Base-by-base conservation (phyloP, 345 rosid species). In the Gossypium arboreum region DNA sequence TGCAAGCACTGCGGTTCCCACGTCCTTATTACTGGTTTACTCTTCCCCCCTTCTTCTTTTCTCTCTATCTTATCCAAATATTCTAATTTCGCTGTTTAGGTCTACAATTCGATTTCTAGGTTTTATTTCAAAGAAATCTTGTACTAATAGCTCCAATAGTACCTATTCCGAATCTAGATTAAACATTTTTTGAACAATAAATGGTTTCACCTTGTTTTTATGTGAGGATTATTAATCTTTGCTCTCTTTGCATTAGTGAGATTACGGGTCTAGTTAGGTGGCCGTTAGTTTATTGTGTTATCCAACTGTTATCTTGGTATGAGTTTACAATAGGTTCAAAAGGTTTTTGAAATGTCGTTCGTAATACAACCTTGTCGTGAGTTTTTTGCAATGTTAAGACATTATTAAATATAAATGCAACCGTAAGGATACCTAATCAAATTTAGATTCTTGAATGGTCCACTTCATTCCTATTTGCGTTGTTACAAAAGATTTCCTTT, bases 21-120 rank as follows among this genome's bases (percentile, higher is more conserved):
- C 76, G 97, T 96, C 79, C 98, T 96, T 59, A 93, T 96, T 74
- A 96, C 99, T 18, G 99, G 99, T 95, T 86, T 94, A 96, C 91
- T 86, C 81, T 73, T 48, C 68, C 39, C 70, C 52, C 75, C 43
- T 73, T 59, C 39, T 10, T 39, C 17, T 73, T 48, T 41, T 59
- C 59, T 47, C 18, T 60, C 17, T 5, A 16, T 67, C 39, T 17
- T 43, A 29, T 56, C 44, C 25, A 52, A 45, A 45, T 70, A 44
- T 34, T 63, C 69, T 63, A 3, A 41, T 64, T 75, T 27, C 9
- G 4, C 51, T 25, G 64, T 57, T 44, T 59, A 22, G 54, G 22
- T 10, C 25, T 69, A 15, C 4, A 25, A 51, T 0, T 12, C 24
- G 29, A 20, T 24, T 47, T 25, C 64, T 25, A 60, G 48, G 29